Conservation (phyloP, 495 filamentous ascomycete species). For the Tetracladium marchalianum region DNA sequence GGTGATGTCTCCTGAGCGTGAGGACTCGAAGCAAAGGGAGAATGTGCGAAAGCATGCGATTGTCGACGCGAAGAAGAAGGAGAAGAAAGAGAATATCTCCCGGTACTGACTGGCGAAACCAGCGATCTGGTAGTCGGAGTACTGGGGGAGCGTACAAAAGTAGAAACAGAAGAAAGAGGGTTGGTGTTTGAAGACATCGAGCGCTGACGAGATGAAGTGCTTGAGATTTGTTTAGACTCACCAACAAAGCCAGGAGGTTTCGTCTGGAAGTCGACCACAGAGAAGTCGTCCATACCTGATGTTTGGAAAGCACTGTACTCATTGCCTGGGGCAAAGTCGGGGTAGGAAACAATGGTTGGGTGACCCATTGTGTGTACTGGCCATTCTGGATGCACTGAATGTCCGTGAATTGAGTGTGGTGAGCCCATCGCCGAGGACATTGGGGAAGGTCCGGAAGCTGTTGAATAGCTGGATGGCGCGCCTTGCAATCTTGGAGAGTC, state of each 20-base stretch:
- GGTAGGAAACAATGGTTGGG: conserved; percentile 56
- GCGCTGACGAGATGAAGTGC: conserved; percentile 18
- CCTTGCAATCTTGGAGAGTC: conserved; percentile 33
- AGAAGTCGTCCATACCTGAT: conserved; percentile 46
- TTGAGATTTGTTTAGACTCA: conserved; percentile 50
- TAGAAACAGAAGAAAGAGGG: conserved; percentile 25
- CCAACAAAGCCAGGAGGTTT: conserved; percentile 58
- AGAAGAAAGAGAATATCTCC: conserved; percentile 29
- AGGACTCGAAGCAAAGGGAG: conserved; percentile 15
- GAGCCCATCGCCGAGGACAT: conserved; percentile 77
- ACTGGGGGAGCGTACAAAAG: conserved; percentile 22
- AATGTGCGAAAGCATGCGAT: conserved; percentile 19
- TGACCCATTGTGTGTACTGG: conserved; percentile 51
- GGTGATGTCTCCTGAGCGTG: conserved; percentile 14
- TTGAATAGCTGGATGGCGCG: conserved; percentile 52
- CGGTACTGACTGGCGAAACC: conserved; percentile 25
- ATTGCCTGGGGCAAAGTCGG: conserved; percentile 35
- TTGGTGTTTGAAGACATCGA: conserved; percentile 17
- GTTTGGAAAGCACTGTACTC: conserved; percentile 24
- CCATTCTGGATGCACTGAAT: conserved; percentile 50
- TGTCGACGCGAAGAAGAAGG: conserved; percentile 18
- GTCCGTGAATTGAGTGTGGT: conserved; percentile 55
- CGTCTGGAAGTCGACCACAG: conserved; percentile 34
- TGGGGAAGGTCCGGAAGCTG: conserved; percentile 65
- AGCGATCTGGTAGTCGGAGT: conserved; percentile 18